Evolutionary conservation across 805 yeast genomes (phyloP).

Genomic region (Cyberlindnera lachancei): DNA sequence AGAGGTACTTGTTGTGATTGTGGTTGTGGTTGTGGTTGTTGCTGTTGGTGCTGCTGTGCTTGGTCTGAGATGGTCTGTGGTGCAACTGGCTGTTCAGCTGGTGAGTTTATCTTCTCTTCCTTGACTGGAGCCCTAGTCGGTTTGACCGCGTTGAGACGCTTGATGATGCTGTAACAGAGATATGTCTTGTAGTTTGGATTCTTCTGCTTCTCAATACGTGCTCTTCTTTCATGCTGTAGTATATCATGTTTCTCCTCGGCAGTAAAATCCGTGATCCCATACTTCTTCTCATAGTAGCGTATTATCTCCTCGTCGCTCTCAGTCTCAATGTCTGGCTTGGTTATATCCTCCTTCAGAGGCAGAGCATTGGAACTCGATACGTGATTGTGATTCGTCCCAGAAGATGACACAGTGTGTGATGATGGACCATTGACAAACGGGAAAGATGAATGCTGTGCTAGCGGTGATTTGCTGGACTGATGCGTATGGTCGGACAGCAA

Average conservation of each 20-base stretch:
- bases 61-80: neutral
- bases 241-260: constrained; percentile 24
- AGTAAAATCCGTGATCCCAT: constrained; percentile 20
- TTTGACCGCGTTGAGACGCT: constrained; percentile 20
- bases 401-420: no score
- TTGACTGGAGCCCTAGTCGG: constrained; percentile 3
- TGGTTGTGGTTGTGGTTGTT: no score
- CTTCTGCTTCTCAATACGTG: constrained; percentile 19
- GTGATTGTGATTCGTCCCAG: no score
- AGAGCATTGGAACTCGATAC: neutral
- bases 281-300: constrained; percentile 21
- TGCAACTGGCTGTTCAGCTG: neutral
- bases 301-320: constrained; percentile 23
- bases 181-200: constrained; percentile 23
- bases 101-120: constrained; percentile 1
- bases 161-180: constrained; percentile 23
- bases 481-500: no score
- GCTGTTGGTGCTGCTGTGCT: constrained; percentile 1
- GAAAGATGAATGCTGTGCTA: no score
- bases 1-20: no score
- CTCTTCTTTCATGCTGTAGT: constrained; percentile 23
- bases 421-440: no score
- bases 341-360: constrained; percentile 16
- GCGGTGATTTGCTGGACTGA: no score
- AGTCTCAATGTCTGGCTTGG: constrained; percentile 19